phyloP scores from a whole-genome alignment of 2,329 filamentous ascomycete genomes.

The Sarocladium oryzae region DNA sequence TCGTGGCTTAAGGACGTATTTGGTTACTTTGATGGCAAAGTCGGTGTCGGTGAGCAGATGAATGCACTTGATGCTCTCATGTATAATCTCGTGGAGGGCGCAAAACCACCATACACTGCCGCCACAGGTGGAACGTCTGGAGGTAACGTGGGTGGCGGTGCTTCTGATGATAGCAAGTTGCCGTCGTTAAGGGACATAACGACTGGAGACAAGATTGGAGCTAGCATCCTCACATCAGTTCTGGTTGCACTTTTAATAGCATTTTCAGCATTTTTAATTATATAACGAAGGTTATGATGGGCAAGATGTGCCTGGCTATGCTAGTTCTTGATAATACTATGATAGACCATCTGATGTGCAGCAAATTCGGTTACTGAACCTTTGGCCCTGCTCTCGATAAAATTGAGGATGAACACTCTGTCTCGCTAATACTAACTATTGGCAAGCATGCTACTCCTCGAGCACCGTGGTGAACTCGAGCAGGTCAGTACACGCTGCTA shows the following conservation, averaged over 20 bases:
- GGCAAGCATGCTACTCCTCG: background rate
- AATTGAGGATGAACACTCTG: too few relatives aligned
- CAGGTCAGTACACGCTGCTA: background rate
- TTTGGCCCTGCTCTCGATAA: too few relatives aligned
- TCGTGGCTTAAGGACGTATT: conserved; percentile 42
- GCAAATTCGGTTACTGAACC: too few relatives aligned
- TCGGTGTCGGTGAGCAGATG: conserved; percentile 65
- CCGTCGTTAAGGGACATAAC: conserved; percentile 31
- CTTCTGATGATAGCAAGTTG: conserved; percentile 22
- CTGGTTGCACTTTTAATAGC: too few relatives aligned
- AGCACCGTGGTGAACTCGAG: background rate
- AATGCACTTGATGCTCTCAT: conserved; percentile 58
- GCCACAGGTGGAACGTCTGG: conserved; percentile 53
- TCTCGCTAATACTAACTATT: too few relatives aligned
- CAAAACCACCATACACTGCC: conserved; percentile 40
- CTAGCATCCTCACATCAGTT: conserved; percentile 48
- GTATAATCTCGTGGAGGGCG: conserved; percentile 46
- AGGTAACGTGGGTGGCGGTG: conserved; percentile 43
- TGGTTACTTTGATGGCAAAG: conserved; percentile 48
- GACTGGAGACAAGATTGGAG: conserved; percentile 45
- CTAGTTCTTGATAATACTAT: too few relatives aligned
- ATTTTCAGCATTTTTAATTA: too few relatives aligned
- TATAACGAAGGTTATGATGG: too few relatives aligned
- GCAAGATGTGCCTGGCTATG: too few relatives aligned
- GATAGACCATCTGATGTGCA: too few relatives aligned